These are phyloP conservation scores for Termitomyces eurrhizus DNA, from an alignment of 768 basidiomycete species.

Conservation along the genomic window DNA sequence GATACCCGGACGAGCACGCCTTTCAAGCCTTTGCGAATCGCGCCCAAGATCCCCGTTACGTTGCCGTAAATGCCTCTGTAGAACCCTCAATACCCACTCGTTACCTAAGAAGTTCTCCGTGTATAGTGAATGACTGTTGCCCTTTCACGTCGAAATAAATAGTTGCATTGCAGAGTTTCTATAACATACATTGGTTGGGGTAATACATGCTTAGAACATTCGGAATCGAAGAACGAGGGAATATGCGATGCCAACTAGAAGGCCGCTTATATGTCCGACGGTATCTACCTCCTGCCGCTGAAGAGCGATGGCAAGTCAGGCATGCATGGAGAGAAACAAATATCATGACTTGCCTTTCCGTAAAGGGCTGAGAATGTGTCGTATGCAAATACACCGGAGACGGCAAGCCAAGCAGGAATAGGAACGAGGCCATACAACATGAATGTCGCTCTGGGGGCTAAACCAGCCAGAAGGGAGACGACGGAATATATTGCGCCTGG, in stretches of 20 bases:
- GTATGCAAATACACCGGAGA: conserved; percentile 61
- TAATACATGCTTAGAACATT: conserved; percentile 15
- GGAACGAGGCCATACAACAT: conserved; percentile 74
- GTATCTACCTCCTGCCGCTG: conserved; percentile 55
- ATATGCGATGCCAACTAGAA: conserved; percentile 58
- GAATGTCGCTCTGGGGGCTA: conserved; percentile 63
- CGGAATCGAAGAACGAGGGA: conserved; percentile 39
- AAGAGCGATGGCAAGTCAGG: not conserved
- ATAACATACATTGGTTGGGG: not conserved
- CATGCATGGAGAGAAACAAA: too few species aligned
- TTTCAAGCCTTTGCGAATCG: conserved; percentile 26
- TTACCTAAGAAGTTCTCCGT: not conserved
- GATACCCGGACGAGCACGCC: conserved; percentile 80
- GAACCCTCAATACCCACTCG: not conserved
- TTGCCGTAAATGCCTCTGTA: not conserved
- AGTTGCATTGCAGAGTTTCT: conserved; percentile 3
- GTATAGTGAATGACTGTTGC: conserved; percentile 2
- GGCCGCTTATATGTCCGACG: conserved; percentile 67
- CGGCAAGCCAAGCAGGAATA: conserved; percentile 73
- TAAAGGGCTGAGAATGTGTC: conserved; percentile 47
- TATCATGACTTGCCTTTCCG: conserved; percentile 30
- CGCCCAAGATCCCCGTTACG: not conserved
- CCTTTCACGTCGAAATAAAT: conserved; percentile 1
- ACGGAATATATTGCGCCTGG: conserved; percentile 69
- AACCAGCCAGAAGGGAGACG: conserved; percentile 69